These are phyloP conservation scores for Medicago lupulina DNA, from an alignment of 306 rosid genomes.

Conservation along the genomic window DNA sequence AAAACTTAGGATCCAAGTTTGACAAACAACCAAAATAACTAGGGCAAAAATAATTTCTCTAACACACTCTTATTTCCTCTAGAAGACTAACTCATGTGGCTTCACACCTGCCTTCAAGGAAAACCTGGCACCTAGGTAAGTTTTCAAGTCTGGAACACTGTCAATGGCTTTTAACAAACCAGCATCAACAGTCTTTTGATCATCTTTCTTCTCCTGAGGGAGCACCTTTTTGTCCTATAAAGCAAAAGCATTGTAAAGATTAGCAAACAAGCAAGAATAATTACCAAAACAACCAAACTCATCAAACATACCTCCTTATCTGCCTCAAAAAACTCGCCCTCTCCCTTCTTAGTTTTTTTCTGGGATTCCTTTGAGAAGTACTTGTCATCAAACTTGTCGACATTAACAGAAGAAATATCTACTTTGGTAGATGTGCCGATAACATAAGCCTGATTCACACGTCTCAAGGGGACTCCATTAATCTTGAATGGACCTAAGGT, in stretches of 20 bases:
- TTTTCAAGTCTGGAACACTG: conserved; percentile 69
- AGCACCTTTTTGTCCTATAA: conserved; percentile 68
- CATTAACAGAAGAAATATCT: conserved; percentile 57
- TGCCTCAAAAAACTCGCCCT: conserved; percentile 64
- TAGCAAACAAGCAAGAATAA: neutral
- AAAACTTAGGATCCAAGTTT: conserved; percentile 15
- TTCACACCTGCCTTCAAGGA: conserved; percentile 43
- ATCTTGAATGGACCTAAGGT: conserved; percentile 67
- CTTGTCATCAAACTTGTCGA: conserved; percentile 65
- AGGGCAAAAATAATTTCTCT: conserved; percentile 20
- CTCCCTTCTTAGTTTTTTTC: conserved; percentile 62
- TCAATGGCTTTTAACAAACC: conserved; percentile 65
- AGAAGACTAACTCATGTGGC: conserved; percentile 41
- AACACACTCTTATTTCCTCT: conserved; percentile 3
- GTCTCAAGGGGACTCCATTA: conserved; percentile 73
- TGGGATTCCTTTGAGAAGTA: conserved; percentile 58
- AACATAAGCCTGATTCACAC: conserved; percentile 66
- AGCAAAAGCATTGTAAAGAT: neutral
- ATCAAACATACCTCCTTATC: conserved; percentile 62
- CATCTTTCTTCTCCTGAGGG: conserved; percentile 76
- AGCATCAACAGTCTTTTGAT: conserved; percentile 69
- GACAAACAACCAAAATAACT: conserved; percentile 6
- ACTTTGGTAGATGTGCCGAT: conserved; percentile 67
- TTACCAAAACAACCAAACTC: neutral
- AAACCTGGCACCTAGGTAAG: conserved; percentile 74